A percentile compares a stretch with the other conserved stretches of the same genome.
Evolutionary conservation across 371 early-diverging fungal species (phyloP).

Genomic region (Capniomyces stellatus): DNA sequence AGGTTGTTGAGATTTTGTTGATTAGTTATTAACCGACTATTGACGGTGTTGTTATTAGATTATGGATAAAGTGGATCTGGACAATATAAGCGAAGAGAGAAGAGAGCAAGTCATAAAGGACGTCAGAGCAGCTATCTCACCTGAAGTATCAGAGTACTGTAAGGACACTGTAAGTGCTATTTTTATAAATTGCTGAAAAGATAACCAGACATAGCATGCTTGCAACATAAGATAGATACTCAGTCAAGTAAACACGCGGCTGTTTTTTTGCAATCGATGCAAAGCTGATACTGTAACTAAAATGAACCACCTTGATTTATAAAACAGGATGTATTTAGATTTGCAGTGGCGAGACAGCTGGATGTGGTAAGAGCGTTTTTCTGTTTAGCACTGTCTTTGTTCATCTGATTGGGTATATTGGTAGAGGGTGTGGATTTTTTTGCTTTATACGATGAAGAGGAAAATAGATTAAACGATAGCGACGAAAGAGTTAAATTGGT

Average conservation of each 20-base stretch:
- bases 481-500: not conserved
- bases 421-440: not conserved
- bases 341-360: constrained; percentile 27
- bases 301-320: constrained; percentile 2
- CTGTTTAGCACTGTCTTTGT: not conserved
- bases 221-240: too few species aligned
- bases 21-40: too few species aligned
- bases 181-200: too few species aligned
- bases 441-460: not conserved
- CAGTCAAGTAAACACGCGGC: too few species aligned
- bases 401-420: not conserved
- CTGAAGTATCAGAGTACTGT: constrained; percentile 18
- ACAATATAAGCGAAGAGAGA: constrained; percentile 15
- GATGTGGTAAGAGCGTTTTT: constrained; percentile 20
- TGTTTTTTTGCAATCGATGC: not conserved
- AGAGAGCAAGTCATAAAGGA: constrained; percentile 10
- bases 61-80: constrained; percentile 13
- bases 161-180: constrained; percentile 12
- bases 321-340: constrained; percentile 24
- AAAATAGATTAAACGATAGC: not conserved
- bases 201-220: too few species aligned
- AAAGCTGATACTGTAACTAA: not conserved
- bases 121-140: constrained; percentile 12
- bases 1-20: too few species aligned
- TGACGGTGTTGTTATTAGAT: too few species aligned